phyloP scores from a whole-genome alignment of 2,329 filamentous ascomycete species.

The Exophiala lecanii-corni region DNA sequence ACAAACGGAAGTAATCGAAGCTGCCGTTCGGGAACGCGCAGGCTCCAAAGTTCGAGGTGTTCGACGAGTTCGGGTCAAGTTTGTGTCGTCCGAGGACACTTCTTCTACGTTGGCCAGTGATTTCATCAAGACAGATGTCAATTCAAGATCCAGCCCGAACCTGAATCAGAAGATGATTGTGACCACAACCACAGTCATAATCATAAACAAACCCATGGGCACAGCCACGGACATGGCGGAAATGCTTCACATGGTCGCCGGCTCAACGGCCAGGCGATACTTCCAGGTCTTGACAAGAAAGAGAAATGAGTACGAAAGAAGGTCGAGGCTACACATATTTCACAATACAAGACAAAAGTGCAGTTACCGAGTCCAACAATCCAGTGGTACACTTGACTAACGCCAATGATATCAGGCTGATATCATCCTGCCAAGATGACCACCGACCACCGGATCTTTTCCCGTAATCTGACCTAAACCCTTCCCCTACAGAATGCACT shows the following conservation, averaged over 20 bases:
- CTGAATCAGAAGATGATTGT: constrained; percentile 50
- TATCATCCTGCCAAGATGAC: constrained; percentile 25
- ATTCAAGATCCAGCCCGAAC: constrained; percentile 56
- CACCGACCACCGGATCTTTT: constrained; percentile 17
- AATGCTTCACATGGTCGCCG: background rate
- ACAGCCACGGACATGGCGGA: constrained; percentile 8
- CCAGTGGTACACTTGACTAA: no score
- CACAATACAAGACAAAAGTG: no score
- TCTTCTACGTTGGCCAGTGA: constrained; percentile 67
- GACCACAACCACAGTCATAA: constrained; percentile 31
- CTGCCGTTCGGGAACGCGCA: constrained; percentile 65
- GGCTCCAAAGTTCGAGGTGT: constrained; percentile 77
- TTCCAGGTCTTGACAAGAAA: constrained; percentile 13
- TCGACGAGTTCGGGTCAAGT: constrained; percentile 76
- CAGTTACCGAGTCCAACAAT: no score
- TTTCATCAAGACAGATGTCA: constrained; percentile 65
- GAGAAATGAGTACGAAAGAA: constrained; percentile 12
- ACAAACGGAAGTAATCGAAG: constrained; percentile 65
- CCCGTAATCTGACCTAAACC: constrained; percentile 4
- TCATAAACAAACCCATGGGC: constrained; percentile 8
- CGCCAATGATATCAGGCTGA: constrained; percentile 27
- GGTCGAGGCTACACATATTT: no score
- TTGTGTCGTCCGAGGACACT: constrained; percentile 64
- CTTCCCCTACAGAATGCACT: no score
- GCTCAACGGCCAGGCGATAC: constrained; percentile 9